Base-by-base conservation (phyloP, 1,284 basidiomycete genomes). In the Irpex sp. region DNA sequence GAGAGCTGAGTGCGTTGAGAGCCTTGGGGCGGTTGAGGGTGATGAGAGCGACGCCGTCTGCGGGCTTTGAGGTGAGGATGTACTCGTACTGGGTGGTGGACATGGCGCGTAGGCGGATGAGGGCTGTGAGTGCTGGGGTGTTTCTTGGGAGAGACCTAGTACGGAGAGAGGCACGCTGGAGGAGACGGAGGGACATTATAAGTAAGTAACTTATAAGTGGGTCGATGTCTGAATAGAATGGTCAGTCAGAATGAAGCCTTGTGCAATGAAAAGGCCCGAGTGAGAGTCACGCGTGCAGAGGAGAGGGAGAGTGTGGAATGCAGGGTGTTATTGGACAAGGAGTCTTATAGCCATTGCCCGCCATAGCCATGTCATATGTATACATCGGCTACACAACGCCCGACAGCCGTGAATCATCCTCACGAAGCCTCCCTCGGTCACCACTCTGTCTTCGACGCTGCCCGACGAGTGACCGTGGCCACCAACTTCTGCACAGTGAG, bases 21-120 rank as follows among this genome's bases (percentile, higher is more conserved):
- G 94, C 94, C 74, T 97, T 98, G 58, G 97, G 97, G 62, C 97
- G 85, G 82, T 99, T 98, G 72, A 99, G 85, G 13, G 93, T 94
- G 76, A 99, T 88, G 69, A 98, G 89, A 7, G 87, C 83, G 59
- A 99, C 95, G 59, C 86, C 86, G 26, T 88, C 84, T 63, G 87
- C 83, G 5, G 93, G 92, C 61, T 82, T 81, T 4, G 91, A 88
- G 40, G 90, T 84, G 64, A 95, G 79, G 75, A 96, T 92, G 76
- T 89, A 83, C 68, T 87, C 82, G 78, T 92, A 93, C 59, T 73
- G 70, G 38, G 71, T 67, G 36, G 75, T 73, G 64, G 72, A 71
- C 71, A 73, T 72, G 60, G 69, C 64, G 62, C 72, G 69, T 4
- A 70, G 55, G 47, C 67, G 65, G 34, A 66, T 54, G 52, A 26